Evolutionary conservation across 1,284 basidiomycete genomes (phyloP).

Genomic region (Baeospora myosura): DNA sequence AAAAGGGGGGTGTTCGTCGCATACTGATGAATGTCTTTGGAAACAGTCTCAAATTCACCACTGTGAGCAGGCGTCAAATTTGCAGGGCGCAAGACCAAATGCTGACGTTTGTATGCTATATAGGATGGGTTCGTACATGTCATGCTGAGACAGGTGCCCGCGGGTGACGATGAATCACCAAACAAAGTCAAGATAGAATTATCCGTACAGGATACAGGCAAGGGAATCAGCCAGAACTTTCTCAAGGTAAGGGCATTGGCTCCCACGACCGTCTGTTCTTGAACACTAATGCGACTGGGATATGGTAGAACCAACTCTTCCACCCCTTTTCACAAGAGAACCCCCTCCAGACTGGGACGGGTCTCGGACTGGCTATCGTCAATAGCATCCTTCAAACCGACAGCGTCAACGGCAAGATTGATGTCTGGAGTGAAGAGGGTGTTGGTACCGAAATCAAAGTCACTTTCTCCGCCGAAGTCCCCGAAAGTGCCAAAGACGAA

Average conservation of each 20-base stretch:
- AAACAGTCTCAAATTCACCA: slow-evolving; percentile 90
- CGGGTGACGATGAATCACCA: slow-evolving; percentile 39
- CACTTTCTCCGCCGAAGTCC: slow-evolving; percentile 70
- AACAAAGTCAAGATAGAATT: slow-evolving; percentile 76
- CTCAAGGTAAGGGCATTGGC: slow-evolving; percentile 53
- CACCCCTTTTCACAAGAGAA: slow-evolving; percentile 96
- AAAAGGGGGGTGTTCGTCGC: slow-evolving; percentile 87
- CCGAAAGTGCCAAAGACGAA: slow-evolving; percentile 34
- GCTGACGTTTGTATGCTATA: slow-evolving; percentile 6
- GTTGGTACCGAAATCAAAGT: slow-evolving; percentile 92
- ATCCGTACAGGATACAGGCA: slow-evolving; percentile 85
- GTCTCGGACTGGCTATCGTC: slow-evolving; percentile 94
- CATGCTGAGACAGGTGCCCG: slow-evolving; percentile 68
- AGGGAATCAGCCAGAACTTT: slow-evolving; percentile 87
- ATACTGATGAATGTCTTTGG: slow-evolving; percentile 95
- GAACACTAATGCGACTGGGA: not conserved
- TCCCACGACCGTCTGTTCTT: not conserved
- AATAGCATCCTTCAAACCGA: slow-evolving; percentile 87
- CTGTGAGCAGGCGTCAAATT: slow-evolving; percentile 33
- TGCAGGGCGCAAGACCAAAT: not conserved
- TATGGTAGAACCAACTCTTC: slow-evolving; percentile 85
- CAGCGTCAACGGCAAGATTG: slow-evolving; percentile 81
- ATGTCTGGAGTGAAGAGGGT: slow-evolving; percentile 83
- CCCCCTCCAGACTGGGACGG: slow-evolving; percentile 86
- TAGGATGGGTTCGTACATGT: slow-evolving; percentile 87